Base-by-base conservation (phyloP, 2,329 filamentous ascomycete species). In the Colletotrichum nymphaeae region DNA sequence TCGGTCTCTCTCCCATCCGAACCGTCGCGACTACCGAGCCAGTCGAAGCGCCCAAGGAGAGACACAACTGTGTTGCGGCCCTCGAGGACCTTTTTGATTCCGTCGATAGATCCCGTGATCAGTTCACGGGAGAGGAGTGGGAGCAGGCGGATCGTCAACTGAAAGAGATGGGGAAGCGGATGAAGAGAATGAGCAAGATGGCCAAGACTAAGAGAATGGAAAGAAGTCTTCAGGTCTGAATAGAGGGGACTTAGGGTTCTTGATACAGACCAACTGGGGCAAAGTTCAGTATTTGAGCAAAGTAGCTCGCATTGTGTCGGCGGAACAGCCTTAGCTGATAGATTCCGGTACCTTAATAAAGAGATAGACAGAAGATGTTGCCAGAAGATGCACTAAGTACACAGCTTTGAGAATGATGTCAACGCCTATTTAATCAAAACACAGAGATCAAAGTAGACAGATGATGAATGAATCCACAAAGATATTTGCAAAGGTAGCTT, bases 141-240 rank as follows among this genome's bases (percentile, higher is more conserved):
- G 26, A 52, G 19, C n/a, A 59, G 16, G 37, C 55, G 55, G 26
- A 32, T 14, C 46, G 30, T 16, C 26, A 57, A n/a, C 35, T 73
- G 16, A 32, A 52, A 26, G 46, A 73, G 49, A 26, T 66, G 35
- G 56, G 52, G 19, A 57, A 57, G 35, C 55, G 46, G 24, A 19
- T 65, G 52, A 32, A 46, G 32, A 57, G 28, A 26, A 46, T 66
- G 42, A 22, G 60, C 22, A 70, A 59, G 30, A 58, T 58, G 12
- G 30, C 59, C 19, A 73, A 59, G 67, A 56, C 59, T 16, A 73
- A 64, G 67, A 56, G 55, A 22, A 32, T 70, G 24, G 35, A 22
- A 16, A 35, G 42, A 60, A 28, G 52, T 53, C 32, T 7, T 37
- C 7, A 24, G 8, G 19, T n/a, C 7, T 55, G n/a, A 60, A 24